Evolutionary conservation across 345 rosid genomes (phyloP).

Genomic region (Eucalyptus pauciflora): DNA sequence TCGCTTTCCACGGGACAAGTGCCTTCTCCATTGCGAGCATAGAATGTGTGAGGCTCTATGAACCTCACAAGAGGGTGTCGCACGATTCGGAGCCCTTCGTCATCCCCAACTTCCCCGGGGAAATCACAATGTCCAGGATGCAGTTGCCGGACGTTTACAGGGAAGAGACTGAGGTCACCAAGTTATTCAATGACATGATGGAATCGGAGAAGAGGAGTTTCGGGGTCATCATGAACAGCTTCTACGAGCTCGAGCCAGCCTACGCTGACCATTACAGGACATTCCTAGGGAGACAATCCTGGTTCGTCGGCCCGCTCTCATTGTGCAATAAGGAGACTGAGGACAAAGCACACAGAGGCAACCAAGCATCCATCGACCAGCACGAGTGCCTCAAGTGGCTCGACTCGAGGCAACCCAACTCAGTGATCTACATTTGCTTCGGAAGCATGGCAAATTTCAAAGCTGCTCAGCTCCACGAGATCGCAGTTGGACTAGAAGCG

Average conservation of each 20-base stretch:
- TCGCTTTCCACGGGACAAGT: conserved; percentile 7
- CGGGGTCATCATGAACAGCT: not conserved
- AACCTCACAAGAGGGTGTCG: not conserved
- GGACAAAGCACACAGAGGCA: conserved; percentile 26
- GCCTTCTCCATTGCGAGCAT: not conserved
- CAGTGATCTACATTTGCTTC: conserved; percentile 34
- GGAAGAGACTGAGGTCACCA: not conserved
- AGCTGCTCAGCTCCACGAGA: conserved; percentile 17
- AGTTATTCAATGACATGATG: not conserved
- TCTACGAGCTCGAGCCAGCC: not conserved
- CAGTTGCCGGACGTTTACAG: not conserved
- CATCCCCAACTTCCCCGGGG: not conserved
- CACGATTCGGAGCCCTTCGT: not conserved
- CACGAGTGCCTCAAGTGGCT: conserved; percentile 37
- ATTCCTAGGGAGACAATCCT: not conserved
- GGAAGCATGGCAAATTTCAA: conserved; percentile 16
- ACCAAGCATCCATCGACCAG: conserved; percentile 2
- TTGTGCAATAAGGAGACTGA: conserved; percentile 7
- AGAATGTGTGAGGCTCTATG: not conserved
- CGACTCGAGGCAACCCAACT: conserved; percentile 12
- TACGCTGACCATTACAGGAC: not conserved
- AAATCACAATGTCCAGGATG: not conserved
- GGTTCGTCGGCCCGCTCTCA: not conserved
- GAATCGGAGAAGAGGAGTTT: not conserved
- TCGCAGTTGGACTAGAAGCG: conserved; percentile 28